Percentiles rank a stretch among this genome's conserved stretches.
Evolutionary conservation across 352 stramenopile genomes (phyloP).

Genomic region (Phytophthora cactorum): DNA sequence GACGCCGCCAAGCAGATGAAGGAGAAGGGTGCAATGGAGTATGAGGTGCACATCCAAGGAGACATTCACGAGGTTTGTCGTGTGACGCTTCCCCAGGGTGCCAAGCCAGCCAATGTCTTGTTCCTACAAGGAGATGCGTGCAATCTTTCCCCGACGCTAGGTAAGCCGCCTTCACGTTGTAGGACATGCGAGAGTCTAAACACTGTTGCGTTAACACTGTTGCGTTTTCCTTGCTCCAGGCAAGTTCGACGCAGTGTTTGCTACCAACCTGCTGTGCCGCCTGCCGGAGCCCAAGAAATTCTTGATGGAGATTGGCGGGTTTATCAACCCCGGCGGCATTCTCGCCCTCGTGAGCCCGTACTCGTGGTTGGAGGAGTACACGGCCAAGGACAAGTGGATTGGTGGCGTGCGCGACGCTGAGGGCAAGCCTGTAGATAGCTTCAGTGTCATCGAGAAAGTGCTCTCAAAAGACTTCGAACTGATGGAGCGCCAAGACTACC

Average conservation of each 20-base stretch:
- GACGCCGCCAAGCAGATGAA: conserved; percentile 90
- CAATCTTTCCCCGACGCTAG: conserved; percentile 72
- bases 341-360: conserved; percentile 97
- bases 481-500: conserved; percentile 80
- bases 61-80: conserved; percentile 73
- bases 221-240: conserved; percentile 33
- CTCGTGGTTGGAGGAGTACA: conserved; percentile 98
- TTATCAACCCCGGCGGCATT: conserved; percentile 93
- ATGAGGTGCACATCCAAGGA: conserved; percentile 90
- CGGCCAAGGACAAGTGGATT: conserved; percentile 90
- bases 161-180: conserved; percentile 76
- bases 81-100: conserved; percentile 66
- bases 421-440: conserved; percentile 66
- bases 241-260: conserved; percentile 95
- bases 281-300: conserved; percentile 93
- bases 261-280: conserved; percentile 96
- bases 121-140: conserved; percentile 96
- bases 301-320: conserved; percentile 79
- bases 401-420: conserved; percentile 54
- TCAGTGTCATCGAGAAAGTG: conserved; percentile 63
- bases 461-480: conserved; percentile 79
- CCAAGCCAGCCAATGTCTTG: conserved; percentile 65
- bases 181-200: background rate
- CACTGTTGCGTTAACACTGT: background rate
- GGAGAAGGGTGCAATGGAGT: conserved; percentile 73